Conservation (phyloP, 176 grass and related monocot genomes). For the Bolboschoenus planiculmis region DNA sequence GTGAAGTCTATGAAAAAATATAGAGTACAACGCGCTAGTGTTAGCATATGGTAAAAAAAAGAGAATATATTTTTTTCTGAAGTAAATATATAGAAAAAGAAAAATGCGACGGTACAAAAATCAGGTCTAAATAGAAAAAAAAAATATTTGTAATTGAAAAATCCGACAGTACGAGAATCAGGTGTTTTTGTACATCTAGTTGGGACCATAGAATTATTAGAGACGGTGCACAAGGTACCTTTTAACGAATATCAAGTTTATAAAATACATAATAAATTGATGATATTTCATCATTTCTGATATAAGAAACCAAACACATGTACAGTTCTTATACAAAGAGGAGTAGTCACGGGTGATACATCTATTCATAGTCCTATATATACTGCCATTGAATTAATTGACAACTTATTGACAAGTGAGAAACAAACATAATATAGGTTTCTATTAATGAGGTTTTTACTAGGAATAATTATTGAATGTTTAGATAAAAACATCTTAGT, state of each 20-base stretch:
- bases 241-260: not conserved
- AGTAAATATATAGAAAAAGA: no score
- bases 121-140: no score
- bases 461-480: not conserved
- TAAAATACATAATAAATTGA: not conserved
- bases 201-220: not conserved
- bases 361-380: not conserved
- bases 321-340: constrained; percentile 11
- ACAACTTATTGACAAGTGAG: constrained; percentile 13
- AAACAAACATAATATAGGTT: not conserved
- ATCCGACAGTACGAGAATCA: no score
- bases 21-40: no score
- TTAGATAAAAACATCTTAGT: not conserved
- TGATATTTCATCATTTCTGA: no score
- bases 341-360: constrained; percentile 8
- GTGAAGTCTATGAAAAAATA: no score
- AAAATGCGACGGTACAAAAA: no score
- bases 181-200: not conserved
- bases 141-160: no score
- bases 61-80: no score
- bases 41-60: no score
- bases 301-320: not conserved
- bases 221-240: not conserved
- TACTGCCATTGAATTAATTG: not conserved
- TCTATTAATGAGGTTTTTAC: not conserved